These are phyloP conservation scores for Coemansia sp. DNA, from an alignment of 192 early-diverging fungal species.

Conservation along the genomic window DNA sequence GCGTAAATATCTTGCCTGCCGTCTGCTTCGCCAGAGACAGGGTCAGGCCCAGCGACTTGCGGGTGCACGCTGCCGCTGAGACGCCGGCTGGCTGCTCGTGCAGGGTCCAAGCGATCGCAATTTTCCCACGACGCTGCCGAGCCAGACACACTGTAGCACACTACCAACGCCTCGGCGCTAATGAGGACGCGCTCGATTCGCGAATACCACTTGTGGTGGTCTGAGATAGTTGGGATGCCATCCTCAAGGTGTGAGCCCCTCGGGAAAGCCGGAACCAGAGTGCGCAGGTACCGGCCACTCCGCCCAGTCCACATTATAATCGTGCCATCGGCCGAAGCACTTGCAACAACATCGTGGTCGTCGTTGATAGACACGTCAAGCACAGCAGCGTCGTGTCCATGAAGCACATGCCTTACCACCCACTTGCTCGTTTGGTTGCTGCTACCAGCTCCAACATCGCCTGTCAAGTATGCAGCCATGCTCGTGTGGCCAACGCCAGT, in stretches of 20 bases:
- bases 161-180: slow-evolving; percentile 22
- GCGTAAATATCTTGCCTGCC: neutral
- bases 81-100: slow-evolving; percentile 2
- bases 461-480: slow-evolving; percentile 16
- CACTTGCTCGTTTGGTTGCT: slow-evolving; percentile 2
- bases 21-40: neutral
- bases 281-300: slow-evolving; percentile 31
- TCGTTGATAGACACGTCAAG: slow-evolving; percentile 23
- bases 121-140: slow-evolving; percentile 1
- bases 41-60: neutral
- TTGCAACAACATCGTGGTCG: slow-evolving; percentile 35
- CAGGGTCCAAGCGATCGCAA: slow-evolving; percentile 25
- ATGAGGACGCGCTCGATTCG: slow-evolving; percentile 35
- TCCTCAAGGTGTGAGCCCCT: slow-evolving; percentile 1
- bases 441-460: neutral
- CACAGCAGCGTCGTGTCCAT: slow-evolving; percentile 35
- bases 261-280: slow-evolving; percentile 7
- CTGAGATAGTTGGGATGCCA: slow-evolving; percentile 3
- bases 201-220: slow-evolving; percentile 11
- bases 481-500: slow-evolving; percentile 27
- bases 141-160: slow-evolving; percentile 41
- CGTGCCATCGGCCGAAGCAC: slow-evolving; percentile 37
- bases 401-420: slow-evolving; percentile 22
- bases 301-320: slow-evolving; percentile 24
- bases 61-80: neutral